Evolutionary conservation across 1,284 basidiomycete species (phyloP).

Genomic region (Pseudomicrostroma phylloplanum): DNA sequence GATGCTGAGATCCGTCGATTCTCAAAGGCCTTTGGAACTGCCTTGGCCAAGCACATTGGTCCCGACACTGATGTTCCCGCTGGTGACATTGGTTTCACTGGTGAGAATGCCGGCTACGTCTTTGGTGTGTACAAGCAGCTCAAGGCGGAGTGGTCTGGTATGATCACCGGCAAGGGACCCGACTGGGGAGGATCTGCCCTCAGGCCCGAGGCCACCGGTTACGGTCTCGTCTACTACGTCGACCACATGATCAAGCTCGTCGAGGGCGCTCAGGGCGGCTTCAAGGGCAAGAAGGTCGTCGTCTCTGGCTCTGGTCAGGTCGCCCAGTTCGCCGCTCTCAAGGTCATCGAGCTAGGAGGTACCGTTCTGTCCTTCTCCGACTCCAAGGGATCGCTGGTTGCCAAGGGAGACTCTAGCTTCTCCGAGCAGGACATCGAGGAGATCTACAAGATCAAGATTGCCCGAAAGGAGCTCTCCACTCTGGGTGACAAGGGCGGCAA

Average conservation of each 20-base stretch:
- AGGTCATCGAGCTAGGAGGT: conserved; percentile 71
- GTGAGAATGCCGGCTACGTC: conserved; percentile 52
- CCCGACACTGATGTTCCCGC: conserved; percentile 71
- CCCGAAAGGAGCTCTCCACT: conserved; percentile 57
- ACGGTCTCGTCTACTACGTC: conserved; percentile 73
- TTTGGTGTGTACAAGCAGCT: conserved; percentile 61
- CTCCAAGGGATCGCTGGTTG: conserved; percentile 67
- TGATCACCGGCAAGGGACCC: conserved; percentile 71
- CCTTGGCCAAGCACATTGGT: conserved; percentile 44
- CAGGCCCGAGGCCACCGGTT: conserved; percentile 55
- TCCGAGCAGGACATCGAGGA: conserved; percentile 51
- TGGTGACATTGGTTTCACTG: conserved; percentile 66
- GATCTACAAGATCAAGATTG: conserved; percentile 59
- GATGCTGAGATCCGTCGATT: conserved; percentile 70
- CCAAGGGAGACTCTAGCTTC: conserved; percentile 54
- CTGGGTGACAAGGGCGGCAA: conserved; percentile 24
- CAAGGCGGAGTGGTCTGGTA: conserved; percentile 68
- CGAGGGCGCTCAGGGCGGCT: conserved; percentile 47
- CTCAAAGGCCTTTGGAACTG: conserved; percentile 39
- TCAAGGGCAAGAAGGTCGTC: conserved; percentile 61
- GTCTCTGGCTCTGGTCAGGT: conserved; percentile 68
- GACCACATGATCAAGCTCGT: conserved; percentile 58
- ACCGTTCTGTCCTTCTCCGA: conserved; percentile 71
- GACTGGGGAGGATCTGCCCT: conserved; percentile 58
- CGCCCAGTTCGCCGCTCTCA: conserved; percentile 71